Base-by-base conservation (phyloP, 495 filamentous ascomycete genomes). In the Penicillium paradoxum region DNA sequence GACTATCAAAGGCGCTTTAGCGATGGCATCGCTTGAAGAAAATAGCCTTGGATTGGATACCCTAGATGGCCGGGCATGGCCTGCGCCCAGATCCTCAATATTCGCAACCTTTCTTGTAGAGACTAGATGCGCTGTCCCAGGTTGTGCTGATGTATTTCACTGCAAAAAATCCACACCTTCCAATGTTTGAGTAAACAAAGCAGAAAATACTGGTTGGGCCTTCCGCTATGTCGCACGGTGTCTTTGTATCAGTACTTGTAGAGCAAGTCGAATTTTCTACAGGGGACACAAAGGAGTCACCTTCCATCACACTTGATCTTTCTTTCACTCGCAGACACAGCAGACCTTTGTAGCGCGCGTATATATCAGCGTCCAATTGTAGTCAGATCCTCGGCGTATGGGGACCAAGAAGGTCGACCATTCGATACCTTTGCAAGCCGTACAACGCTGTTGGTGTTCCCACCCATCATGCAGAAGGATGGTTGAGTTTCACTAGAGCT, bases 261-360 rank as follows among this genome's bases (percentile, higher is more conserved):
- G 11, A 46, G 27, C 1, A 55, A 37, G n/a, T 50, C 22, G 21
- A 58, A 58, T 34, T 36, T 55, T n/a, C 22, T 21, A 36, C 52
- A 55, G 40, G 45, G 21, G 7, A 52, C 44, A 36, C 56, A 58
- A 24, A 42, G 18, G 14, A 45, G 56, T 11, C 46, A 24, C 34
- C 32, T 51, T 9, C 56, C 46, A 51, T 58, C 56, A 49, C 56
- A 54, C 33, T 58, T 55, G 24, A 55, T 7, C 56, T 17, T 58
- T 58, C 25, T 55, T 58, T 15, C 33, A 24, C 46, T 51, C 48
- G 34, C 51, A 46, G 7, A 32, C 45, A 17, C 42, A 51, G 46
- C 46, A 58, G 10, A 51, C 51, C 51, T 58, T 24, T 42, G 18
- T 14, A 42, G 10, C 9, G 37, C n/a, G 33, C 33, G 15, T 36